phyloP scores from a whole-genome alignment of 495 filamentous ascomycete species.

The Aspergillus incahuasiensis region DNA sequence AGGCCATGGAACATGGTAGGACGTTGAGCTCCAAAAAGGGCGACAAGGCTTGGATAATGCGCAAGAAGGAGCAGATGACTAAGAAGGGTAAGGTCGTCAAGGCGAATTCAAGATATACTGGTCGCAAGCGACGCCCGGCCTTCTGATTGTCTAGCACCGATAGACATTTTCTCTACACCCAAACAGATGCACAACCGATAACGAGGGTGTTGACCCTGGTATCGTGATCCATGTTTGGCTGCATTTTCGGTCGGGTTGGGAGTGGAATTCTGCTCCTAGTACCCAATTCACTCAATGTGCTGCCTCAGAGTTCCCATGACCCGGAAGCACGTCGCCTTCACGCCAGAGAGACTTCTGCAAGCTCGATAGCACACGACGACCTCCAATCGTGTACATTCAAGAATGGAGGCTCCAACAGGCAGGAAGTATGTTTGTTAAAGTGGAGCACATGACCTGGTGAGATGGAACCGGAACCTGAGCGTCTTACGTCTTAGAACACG shows the following conservation, averaged over 20 bases:
- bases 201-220: not conserved
- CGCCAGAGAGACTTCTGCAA: not conserved
- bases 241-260: not conserved
- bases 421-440: not conserved
- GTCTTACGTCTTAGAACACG: not conserved
- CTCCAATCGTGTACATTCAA: not conserved
- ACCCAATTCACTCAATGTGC: not conserved
- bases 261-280: not conserved
- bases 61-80: conserved; percentile 95
- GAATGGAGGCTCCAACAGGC: not conserved
- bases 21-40: conserved; percentile 61
- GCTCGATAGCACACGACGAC: too few relatives aligned
- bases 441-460: not conserved
- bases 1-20: conserved; percentile 37
- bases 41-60: conserved; percentile 82
- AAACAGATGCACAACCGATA: not conserved
- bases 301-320: not conserved
- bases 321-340: not conserved
- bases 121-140: conserved; percentile 67
- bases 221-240: not conserved
- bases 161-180: not conserved
- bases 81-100: conserved; percentile 93
- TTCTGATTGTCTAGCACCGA: conserved; percentile 35
- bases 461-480: not conserved
- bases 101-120: conserved; percentile 84